Percentiles rank a stretch among this genome's conserved stretches.
Conservation (phyloP, 2,329 filamentous ascomycete species). For the Fusarium sp. region DNA sequence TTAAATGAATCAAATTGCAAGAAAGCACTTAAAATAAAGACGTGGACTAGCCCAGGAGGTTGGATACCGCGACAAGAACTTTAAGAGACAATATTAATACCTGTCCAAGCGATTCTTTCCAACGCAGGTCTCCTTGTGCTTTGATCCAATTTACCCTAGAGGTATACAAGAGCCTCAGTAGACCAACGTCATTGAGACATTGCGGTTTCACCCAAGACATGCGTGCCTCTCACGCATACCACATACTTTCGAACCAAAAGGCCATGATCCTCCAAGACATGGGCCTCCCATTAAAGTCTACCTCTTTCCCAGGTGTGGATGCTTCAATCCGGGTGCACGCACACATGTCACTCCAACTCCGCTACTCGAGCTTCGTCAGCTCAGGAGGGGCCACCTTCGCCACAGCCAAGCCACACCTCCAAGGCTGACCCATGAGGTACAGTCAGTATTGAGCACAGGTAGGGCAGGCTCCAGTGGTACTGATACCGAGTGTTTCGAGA, state of each 20-base stretch:
- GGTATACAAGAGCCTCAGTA: constrained; percentile 4
- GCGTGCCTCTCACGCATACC: not conserved
- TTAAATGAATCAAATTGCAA: too few species aligned
- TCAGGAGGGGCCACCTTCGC: constrained; percentile 38
- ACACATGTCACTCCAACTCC: constrained; percentile 36
- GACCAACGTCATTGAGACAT: constrained; percentile 27
- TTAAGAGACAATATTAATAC: too few species aligned
- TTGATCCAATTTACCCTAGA: constrained; percentile 21
- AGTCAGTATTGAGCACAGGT: constrained; percentile 40
- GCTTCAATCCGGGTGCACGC: constrained; percentile 23
- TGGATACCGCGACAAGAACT: too few species aligned
- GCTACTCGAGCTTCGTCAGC: constrained; percentile 39
- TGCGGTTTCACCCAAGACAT: constrained; percentile 13
- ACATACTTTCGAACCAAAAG: not conserved
- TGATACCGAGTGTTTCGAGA: constrained; percentile 34
- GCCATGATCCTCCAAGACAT: not conserved
- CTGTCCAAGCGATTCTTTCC: too few species aligned
- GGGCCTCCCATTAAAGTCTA: not conserved
- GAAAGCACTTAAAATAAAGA: too few species aligned
- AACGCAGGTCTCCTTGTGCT: too few species aligned
- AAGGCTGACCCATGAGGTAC: constrained; percentile 47
- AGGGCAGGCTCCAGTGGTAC: constrained; percentile 45
- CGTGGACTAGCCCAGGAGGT: too few species aligned
- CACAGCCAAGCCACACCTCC: constrained; percentile 46
- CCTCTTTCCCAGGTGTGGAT: not conserved